phyloP scores from a whole-genome alignment of 2,329 filamentous ascomycete species.

The Beauveria bassiana region DNA sequence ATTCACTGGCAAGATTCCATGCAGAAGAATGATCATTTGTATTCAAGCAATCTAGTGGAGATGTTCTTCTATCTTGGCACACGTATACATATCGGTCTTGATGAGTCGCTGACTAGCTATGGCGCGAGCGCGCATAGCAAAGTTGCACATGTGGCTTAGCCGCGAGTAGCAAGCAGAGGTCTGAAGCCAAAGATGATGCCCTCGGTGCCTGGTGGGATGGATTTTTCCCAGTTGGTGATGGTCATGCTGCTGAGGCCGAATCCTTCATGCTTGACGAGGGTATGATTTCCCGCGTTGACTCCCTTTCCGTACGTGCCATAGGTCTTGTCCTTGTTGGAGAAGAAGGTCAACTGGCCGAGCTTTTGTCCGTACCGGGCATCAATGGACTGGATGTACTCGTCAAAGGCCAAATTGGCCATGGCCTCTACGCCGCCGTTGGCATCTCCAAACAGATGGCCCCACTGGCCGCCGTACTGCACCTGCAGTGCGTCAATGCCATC shows the following conservation, averaged over 20 bases:
- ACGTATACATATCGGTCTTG: too few species aligned
- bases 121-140: too few species aligned
- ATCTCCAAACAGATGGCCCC: background rate
- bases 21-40: background rate
- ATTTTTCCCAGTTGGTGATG: too few species aligned
- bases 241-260: background rate
- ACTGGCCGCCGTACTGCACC: background rate
- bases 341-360: too few species aligned
- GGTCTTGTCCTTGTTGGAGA: too few species aligned
- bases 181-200: background rate
- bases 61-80: too few species aligned
- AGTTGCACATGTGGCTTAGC: too few species aligned
- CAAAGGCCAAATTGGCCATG: background rate
- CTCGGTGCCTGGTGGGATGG: background rate
- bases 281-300: too few species aligned
- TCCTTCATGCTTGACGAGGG: background rate
- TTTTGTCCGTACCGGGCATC: background rate
- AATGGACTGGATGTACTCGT: background rate
- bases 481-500: background rate
- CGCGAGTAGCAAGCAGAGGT: background rate
- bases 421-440: background rate
- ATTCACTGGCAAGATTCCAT: too few species aligned
- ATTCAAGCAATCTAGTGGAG: too few species aligned
- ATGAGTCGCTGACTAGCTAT: too few species aligned
- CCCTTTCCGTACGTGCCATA: too few species aligned